Evolutionary conservation across 805 yeast genomes (phyloP).

Genomic region (Soucietia sequanensis): DNA sequence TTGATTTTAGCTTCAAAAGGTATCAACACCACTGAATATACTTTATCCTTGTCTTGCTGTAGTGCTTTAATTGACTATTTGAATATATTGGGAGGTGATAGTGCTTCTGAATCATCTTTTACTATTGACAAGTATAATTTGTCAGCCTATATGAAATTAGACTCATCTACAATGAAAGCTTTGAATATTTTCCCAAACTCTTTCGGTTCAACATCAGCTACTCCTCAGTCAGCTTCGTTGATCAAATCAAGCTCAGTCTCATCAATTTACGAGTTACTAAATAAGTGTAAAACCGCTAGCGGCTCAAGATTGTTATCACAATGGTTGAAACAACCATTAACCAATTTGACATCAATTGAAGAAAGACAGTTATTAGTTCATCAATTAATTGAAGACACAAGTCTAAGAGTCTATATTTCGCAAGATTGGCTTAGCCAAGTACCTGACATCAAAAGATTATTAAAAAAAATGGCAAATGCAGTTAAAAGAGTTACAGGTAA

Average conservation of each 20-base stretch:
- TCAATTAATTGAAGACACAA: conserved; percentile 65
- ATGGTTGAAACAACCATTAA: conserved; percentile 95
- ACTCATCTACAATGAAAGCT: conserved; percentile 85
- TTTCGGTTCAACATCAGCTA: conserved; percentile 18
- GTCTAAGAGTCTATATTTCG: conserved; percentile 61
- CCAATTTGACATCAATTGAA: conserved; percentile 56
- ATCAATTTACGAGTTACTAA: conserved; percentile 79
- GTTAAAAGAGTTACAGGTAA: conserved; percentile 27
- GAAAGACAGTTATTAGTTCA: conserved; percentile 77
- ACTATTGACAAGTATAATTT: conserved; percentile 66
- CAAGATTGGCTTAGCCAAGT: conserved; percentile 66
- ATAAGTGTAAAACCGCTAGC: conserved; percentile 85
- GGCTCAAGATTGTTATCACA: conserved; percentile 86
- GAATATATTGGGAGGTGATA: conserved; percentile 56
- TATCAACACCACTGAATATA: conserved; percentile 41
- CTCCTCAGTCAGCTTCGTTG: conserved; percentile 15
- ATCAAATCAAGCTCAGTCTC: conserved; percentile 20
- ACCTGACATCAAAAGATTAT: conserved; percentile 79
- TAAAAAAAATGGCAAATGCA: conserved; percentile 56
- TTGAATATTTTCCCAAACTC: conserved; percentile 73
- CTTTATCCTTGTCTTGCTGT: conserved; percentile 58
- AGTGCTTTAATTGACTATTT: conserved; percentile 71
- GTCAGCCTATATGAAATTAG: conserved; percentile 83
- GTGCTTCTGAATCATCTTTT: conserved; percentile 50
- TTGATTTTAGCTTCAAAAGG: conserved; percentile 56